Evolutionary conservation across 2,329 filamentous ascomycete genomes (phyloP).

Genomic region (Neopestalotiopsis sp.): DNA sequence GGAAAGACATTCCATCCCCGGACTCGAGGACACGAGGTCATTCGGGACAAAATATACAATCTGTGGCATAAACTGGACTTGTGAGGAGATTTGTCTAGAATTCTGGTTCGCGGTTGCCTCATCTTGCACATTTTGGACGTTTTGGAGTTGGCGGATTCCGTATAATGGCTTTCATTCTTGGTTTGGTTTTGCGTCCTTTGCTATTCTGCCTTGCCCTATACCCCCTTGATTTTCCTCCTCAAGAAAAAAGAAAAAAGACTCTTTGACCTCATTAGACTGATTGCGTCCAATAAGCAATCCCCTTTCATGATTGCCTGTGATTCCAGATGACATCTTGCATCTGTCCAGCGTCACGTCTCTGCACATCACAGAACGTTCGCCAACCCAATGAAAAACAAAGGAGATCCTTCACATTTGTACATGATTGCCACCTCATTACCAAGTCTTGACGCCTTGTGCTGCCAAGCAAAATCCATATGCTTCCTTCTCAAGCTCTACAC

Average conservation of each 20-base stretch:
- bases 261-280: background rate
- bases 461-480: background rate
- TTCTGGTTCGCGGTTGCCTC: background rate
- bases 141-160: background rate
- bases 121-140: background rate
- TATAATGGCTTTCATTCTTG: background rate
- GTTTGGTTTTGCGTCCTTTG: background rate
- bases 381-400: conserved; percentile 17
- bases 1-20: conserved; percentile 52
- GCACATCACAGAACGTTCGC: conserved; percentile 4
- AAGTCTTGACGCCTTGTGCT: background rate
- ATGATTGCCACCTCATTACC: conserved; percentile 16
- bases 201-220: background rate
- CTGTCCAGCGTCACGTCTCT: background rate
- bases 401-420: conserved; percentile 21
- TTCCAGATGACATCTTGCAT: background rate
- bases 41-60: conserved; percentile 40
- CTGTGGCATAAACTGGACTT: conserved; percentile 31
- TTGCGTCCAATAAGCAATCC: background rate
- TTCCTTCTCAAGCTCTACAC: background rate
- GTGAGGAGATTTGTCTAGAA: background rate
- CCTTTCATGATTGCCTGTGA: background rate
- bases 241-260: background rate
- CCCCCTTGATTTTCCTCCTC: background rate
- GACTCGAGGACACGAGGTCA: conserved; percentile 42